Conservation (phyloP, 371 early-diverging fungal species). For the Lichtheimia hyalospora region DNA sequence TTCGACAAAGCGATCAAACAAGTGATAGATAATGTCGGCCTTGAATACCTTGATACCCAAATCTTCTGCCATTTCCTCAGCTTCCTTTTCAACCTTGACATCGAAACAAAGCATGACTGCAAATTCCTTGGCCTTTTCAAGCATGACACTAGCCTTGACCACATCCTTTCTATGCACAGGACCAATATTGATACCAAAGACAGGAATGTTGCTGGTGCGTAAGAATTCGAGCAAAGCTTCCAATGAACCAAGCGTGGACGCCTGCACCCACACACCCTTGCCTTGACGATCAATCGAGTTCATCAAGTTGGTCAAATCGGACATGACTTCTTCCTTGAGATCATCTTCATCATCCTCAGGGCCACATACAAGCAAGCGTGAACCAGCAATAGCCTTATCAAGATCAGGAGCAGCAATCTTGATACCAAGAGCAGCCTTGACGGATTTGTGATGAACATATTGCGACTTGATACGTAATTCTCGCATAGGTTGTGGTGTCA, state of each 20-base stretch:
- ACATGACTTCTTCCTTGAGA: constrained; percentile 92
- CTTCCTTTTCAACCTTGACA: constrained; percentile 98
- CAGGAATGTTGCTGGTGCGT: constrained; percentile 93
- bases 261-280: constrained; percentile 98
- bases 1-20: constrained; percentile 96
- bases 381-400: constrained; percentile 99
- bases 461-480: constrained; percentile 98
- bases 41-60: constrained; percentile 93
- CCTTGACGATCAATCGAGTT: constrained; percentile 85
- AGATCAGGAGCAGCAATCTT: constrained; percentile 97
- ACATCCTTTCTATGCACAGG: constrained; percentile 99
- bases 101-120: constrained; percentile 99
- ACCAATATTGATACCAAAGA: constrained; percentile 98
- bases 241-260: constrained; percentile 98
- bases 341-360: constrained; percentile 97
- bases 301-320: constrained; percentile 79
- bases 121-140: constrained; percentile 88
- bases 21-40: constrained; percentile 99
- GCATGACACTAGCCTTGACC: constrained; percentile 91
- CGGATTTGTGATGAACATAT: constrained; percentile 96
- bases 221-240: constrained; percentile 99
- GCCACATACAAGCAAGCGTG: constrained; percentile 91
- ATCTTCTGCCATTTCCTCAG: constrained; percentile 91
- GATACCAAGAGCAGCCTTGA: constrained; percentile 98
- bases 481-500: constrained; percentile 99